Conservation (phyloP, 768 basidiomycete genomes). For the Gloeostereum incarnatum region DNA sequence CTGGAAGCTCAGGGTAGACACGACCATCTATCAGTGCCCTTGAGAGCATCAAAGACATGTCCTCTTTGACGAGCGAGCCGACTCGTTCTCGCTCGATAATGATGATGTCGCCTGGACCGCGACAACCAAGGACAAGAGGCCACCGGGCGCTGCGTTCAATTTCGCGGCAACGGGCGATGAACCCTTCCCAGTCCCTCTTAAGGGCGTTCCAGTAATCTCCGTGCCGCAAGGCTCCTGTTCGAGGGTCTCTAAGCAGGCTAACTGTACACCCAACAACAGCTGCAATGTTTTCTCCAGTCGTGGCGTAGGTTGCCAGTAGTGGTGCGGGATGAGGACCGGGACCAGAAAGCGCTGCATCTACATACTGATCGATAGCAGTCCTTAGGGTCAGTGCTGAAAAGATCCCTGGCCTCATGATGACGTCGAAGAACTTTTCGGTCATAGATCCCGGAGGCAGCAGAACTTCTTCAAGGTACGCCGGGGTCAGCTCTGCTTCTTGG, state of each 20-base stretch:
- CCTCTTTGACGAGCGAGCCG: constrained; percentile 53
- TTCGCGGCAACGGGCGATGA: constrained; percentile 83
- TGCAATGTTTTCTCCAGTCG: constrained; percentile 66
- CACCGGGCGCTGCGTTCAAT: constrained; percentile 81
- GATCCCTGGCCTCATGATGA: constrained; percentile 78
- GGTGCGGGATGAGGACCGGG: constrained; percentile 43
- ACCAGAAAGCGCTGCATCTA: constrained; percentile 57
- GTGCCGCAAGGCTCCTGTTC: constrained; percentile 73
- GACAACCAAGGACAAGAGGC: constrained; percentile 59
- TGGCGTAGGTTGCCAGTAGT: constrained; percentile 52
- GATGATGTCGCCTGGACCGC: constrained; percentile 29
- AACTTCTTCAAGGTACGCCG: constrained; percentile 82
- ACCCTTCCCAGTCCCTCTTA: constrained; percentile 94
- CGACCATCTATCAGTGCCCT: constrained; percentile 40
- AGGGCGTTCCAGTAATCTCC: constrained; percentile 77
- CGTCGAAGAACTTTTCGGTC: constrained; percentile 71
- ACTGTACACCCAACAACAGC: constrained; percentile 86
- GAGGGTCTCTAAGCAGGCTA: constrained; percentile 56
- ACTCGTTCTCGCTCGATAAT: constrained; percentile 75
- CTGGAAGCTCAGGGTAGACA: no score
- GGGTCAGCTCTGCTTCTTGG: constrained; percentile 69
- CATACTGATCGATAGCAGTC: constrained; percentile 78
- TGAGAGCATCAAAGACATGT: constrained; percentile 53
- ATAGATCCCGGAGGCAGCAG: constrained; percentile 64
- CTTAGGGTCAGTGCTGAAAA: constrained; percentile 80